Base-by-base conservation (phyloP, 75 land plant species). In the Larix kaempferi region DNA sequence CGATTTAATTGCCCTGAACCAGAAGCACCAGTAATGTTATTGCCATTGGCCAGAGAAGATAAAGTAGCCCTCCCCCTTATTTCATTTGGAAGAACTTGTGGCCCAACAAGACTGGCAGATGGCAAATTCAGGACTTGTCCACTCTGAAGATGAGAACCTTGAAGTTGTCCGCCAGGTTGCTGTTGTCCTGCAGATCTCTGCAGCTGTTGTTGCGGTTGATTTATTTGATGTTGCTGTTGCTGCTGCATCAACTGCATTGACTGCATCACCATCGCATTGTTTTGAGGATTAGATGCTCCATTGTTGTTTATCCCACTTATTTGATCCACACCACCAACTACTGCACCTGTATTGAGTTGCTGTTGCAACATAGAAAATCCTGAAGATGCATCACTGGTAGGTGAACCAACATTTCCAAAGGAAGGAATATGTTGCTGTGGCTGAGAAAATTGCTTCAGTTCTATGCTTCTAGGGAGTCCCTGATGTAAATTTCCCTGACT, bases 21-120 rank as follows among this genome's bases (percentile, higher is more conserved):
- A 17, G 52, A 39, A 39, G 72, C 44, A 16, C 41, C 49, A 69
- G 35, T 12, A 3, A 7, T 26, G 4, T 15, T 75, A 14, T 62
- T 66, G 44, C 59, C 83, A 73, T 74, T 76, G 33, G 23, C 67
- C 49, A 39, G 49, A 21, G 67, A 76, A 15, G 66, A 59, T 19
- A 79, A 44, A 19, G 81, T 76, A 61, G 67, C 17, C 14, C 17
- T 64, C 33, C 33, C 26, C 13, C 67, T n/a, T 5, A 25, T 64
- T 11, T 64, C 67, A 64, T 23, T 64, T n/a, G 13, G 27, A 27
- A 64, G 26, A 16, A 26, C 22, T 12, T 64, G 67, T 12, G 17
- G 33, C 26, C 22, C 22, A n/a, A 27, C 22, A 64, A 27, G 33
- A 22, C 15, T 23, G 33, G 67, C 5, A 17, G 67, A 27, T 23